Base-by-base conservation (phyloP, 2,329 filamentous ascomycete genomes). In the Colletotrichum noveboracense region DNA sequence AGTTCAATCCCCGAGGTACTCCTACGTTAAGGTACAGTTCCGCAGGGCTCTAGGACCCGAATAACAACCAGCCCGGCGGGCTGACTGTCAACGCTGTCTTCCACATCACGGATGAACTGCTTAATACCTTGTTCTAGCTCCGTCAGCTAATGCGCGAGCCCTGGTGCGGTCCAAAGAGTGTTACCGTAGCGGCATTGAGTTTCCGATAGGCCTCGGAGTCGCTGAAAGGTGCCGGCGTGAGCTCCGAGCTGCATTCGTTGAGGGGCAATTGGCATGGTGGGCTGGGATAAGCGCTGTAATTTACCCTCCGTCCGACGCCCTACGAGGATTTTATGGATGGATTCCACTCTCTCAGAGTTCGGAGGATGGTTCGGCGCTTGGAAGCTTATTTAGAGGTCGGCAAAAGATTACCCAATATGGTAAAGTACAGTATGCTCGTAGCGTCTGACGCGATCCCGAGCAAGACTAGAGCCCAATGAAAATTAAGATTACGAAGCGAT, bases 21-120 rank as follows among this genome's bases (percentile, higher is more conserved):
- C 2, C 2, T 24, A 52, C n/a, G n/a, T 52, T 6, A 1, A 1
- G 43, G 1, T 21, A 21, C 43, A 13, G 1, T 24, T 52, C 6
- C n/a, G 3, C 12, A 52, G 1, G 43, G 10, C 10, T 7, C n/a
- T 4, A 52, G 3, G 6, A 3, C 43, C n/a, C 43, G 12, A 52
- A 13, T 5, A 24, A 52, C 7, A 13, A 52, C 7, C 5, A 10
- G 7, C 43, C 43, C n/a, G 43, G n/a, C 43, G n/a, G n/a, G 43
- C 43, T 52, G 10, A 52, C 10, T 52, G 43, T 52, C 43, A 52
- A 52, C 12, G n/a, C 43, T 24, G 7, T 6, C n/a, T 52, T 21
- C 43, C 2, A 6, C 10, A 52, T 10, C n/a, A 52, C 43, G 43
- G 43, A 21, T 24, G 43, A 52, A 52, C n/a, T 52, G n/a, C 2